Evolutionary conservation across 345 rosid genomes (phyloP), one percentile per base, ranked within the genome.

Genomic region (Salix udensis): DNA sequence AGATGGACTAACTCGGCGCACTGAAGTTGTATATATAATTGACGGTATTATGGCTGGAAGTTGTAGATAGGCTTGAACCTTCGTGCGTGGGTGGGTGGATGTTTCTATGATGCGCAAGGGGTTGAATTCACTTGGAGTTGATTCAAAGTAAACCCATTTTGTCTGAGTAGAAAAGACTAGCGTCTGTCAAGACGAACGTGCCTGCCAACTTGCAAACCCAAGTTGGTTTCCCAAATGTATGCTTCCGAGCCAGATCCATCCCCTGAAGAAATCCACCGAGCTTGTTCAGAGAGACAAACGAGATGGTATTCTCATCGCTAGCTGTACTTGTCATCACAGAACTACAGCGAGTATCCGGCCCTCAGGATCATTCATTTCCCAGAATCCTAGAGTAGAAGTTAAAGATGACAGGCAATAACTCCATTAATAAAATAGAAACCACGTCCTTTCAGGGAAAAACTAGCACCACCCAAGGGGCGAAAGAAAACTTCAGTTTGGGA

Each of bases 341-440:
- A 93, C 99, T 98, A 93, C 4, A 95, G 81, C 0, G 99, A 95
- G 87, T 95, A 95, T 39, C 99, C n/a, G n/a, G n/a, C n/a, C 99
- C 87, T 95, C 98, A 0, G 96, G 93, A 82, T 95, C 99, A 74
- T 91, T 91, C 98, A 95, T 95, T 84, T 93, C 99, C 99, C 99
- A 95, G 88, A 95, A 95, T 65, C 99, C 99, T 95, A 21, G 18
- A 72, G 19, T 9, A 46, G 14, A 64, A n/a, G 13, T 16, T 34
- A 16, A 8, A 58, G 66, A 67, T 53, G 2, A 5, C 28, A 52
- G 52, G 4, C 30, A 53, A 77, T 24, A 15, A 53, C 55, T 18
- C 44, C 71, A 77, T 24, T 12, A 71, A 14, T 36, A 31, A 18
- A 50, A 30, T 28, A 21, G 3, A 65, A 64, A 65, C 50, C 34